phyloP scores from a whole-genome alignment of 2,329 filamentous ascomycete species.

The Sclerotinia nivalis region DNA sequence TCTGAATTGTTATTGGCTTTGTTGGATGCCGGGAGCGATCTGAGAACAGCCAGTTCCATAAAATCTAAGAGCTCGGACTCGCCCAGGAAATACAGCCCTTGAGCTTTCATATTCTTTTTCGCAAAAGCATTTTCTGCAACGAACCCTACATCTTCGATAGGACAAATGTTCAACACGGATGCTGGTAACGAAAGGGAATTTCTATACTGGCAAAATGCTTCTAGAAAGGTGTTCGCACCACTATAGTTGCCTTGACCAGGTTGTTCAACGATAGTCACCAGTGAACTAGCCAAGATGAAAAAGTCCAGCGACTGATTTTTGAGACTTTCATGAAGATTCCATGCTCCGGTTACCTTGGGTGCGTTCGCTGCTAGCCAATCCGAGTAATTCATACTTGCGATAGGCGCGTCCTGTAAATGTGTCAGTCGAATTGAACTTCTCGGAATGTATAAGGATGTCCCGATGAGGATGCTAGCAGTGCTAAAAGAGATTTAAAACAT shows the following conservation, averaged over 20 bases:
- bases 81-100: background rate
- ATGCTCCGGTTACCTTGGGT: conserved; percentile 55
- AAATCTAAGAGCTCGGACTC: background rate
- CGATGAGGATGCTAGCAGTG: background rate
- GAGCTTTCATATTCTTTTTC: background rate
- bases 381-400: background rate
- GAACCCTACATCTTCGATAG: background rate
- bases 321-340: conserved; percentile 50
- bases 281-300: conserved; percentile 44
- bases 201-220: background rate
- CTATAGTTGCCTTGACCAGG: conserved; percentile 24
- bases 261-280: conserved; percentile 38
- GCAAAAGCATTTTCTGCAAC: background rate
- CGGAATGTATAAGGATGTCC: too few species aligned
- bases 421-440: too few species aligned
- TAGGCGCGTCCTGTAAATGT: background rate
- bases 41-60: background rate
- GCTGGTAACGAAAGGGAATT: background rate
- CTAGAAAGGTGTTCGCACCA: conserved; percentile 24
- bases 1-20: background rate
- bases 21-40: background rate
- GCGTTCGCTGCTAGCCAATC: conserved; percentile 48
- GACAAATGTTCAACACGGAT: background rate
- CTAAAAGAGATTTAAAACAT: background rate
- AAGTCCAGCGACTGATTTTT: conserved; percentile 39